phyloP scores from a whole-genome alignment of 352 stramenopile species.

The Bremia lactucae region DNA sequence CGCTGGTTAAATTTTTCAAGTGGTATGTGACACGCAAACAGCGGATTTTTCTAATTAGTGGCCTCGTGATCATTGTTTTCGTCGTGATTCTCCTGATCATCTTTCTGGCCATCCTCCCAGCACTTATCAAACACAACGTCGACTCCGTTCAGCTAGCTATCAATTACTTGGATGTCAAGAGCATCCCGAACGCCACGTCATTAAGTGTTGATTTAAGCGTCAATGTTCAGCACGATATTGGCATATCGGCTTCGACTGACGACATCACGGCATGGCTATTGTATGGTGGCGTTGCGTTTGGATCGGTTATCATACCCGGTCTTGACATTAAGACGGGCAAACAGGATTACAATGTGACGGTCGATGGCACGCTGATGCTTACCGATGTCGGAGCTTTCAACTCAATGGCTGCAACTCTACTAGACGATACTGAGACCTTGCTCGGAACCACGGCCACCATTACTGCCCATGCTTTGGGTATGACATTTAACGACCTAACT shows the following conservation, averaged over 20 bases:
- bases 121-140: slow-evolving; percentile 50
- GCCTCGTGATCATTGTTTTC: slow-evolving; percentile 26
- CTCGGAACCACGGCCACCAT: slow-evolving; percentile 27
- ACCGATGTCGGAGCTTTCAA: slow-evolving; percentile 35
- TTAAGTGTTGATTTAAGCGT: slow-evolving; percentile 47
- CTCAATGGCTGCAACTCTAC: slow-evolving; percentile 25
- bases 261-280: slow-evolving; percentile 36
- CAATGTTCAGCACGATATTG: slow-evolving; percentile 36
- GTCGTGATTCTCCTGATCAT: slow-evolving; percentile 45
- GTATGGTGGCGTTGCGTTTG: slow-evolving; percentile 36
- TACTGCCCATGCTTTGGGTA: slow-evolving; percentile 34
- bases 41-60: slow-evolving; percentile 33
- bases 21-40: slow-evolving; percentile 47
- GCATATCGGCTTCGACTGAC: slow-evolving; percentile 31
- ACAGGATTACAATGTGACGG: slow-evolving; percentile 44
- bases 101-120: slow-evolving; percentile 46
- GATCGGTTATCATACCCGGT: slow-evolving; percentile 31
- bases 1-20: slow-evolving; percentile 34
- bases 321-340: slow-evolving; percentile 38
- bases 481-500: slow-evolving; percentile 40
- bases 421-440: slow-evolving; percentile 27
- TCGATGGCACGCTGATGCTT: slow-evolving; percentile 25
- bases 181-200: slow-evolving; percentile 21
- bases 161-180: slow-evolving; percentile 60
- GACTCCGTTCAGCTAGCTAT: slow-evolving; percentile 43